These are phyloP conservation scores for Deuterostichococcus epilithicus DNA, from an alignment of 139 green algal species.

Conservation along the genomic window DNA sequence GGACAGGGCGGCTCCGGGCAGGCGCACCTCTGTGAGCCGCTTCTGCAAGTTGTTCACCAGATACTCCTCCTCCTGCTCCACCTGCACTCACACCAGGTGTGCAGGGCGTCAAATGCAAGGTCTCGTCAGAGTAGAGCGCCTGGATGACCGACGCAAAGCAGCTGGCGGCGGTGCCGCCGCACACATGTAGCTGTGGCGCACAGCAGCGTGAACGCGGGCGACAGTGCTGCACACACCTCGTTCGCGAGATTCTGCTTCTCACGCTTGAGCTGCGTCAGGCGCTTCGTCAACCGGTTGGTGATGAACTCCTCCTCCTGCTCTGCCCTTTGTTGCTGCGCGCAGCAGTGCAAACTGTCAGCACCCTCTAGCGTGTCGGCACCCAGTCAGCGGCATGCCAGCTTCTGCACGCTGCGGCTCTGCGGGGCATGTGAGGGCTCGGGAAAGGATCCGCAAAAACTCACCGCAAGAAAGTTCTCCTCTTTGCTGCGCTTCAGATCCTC, in stretches of 20 bases:
- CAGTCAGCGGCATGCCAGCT: too few relatives aligned
- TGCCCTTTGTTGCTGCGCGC: conserved; percentile 45
- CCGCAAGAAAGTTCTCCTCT: not conserved
- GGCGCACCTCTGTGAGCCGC: conserved; percentile 55
- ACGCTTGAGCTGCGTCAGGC: conserved; percentile 68
- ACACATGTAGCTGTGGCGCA: too few relatives aligned
- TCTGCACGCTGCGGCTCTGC: too few relatives aligned
- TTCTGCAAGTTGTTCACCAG: conserved; percentile 78
- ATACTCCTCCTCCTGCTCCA: conserved; percentile 78
- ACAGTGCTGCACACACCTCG: conserved; percentile 33
- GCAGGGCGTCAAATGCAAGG: not conserved
- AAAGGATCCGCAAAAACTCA: not conserved
- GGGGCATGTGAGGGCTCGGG: not conserved
- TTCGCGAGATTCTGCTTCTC: conserved; percentile 67
- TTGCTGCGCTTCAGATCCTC: not conserved
- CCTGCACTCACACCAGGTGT: conserved; percentile 25
- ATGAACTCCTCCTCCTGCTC: conserved; percentile 81
- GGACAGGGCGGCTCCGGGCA: too few relatives aligned
- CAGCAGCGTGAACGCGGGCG: too few relatives aligned
- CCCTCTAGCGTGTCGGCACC: too few relatives aligned
- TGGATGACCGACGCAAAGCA: not conserved
- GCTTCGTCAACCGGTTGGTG: conserved; percentile 78
- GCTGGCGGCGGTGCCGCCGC: too few relatives aligned
- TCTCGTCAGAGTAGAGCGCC: not conserved
- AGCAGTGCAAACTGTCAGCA: too few relatives aligned